These are phyloP conservation scores for Microcyclosporella mali DNA, from an alignment of 2,329 filamentous ascomycete genomes.

Conservation along the genomic window DNA sequence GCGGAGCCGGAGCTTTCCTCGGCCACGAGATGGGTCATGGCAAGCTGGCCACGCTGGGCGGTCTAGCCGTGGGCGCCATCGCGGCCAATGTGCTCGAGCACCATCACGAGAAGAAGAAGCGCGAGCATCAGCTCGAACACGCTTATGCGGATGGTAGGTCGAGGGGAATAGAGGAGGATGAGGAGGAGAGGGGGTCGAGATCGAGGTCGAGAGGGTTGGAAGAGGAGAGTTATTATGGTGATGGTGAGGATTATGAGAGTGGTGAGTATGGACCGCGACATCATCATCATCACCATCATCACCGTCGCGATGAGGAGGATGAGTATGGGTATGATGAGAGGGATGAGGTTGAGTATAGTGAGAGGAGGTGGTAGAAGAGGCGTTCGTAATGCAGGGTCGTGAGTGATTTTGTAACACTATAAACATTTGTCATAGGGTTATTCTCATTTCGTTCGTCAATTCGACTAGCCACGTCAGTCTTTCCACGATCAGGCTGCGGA, in stretches of 20 bases:
- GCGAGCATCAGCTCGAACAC: not conserved
- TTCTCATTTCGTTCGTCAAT: too few species aligned
- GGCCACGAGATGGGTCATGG: constrained; percentile 6
- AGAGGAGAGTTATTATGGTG: not conserved
- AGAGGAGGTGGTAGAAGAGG: too few species aligned
- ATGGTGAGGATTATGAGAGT: constrained; percentile 4
- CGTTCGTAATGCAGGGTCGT: too few species aligned
- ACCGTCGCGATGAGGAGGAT: constrained; percentile 2
- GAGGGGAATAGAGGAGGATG: not conserved
- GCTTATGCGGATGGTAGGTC: constrained; percentile 2
- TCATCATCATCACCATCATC: constrained; percentile 8
- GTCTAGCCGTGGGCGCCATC: constrained; percentile 3
- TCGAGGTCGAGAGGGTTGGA: not conserved
- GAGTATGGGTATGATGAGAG: constrained; percentile 3
- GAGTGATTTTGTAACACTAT: too few species aligned
- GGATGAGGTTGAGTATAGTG: constrained; percentile 1
- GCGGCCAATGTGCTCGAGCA: constrained; percentile 4
- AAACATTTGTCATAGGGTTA: too few species aligned
- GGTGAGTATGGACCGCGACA: constrained; percentile 2
- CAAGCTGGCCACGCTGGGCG: constrained; percentile 3
- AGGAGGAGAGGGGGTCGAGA: not conserved
- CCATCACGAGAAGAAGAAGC: constrained; percentile 9
- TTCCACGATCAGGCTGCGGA: too few species aligned
- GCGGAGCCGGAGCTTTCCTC: constrained; percentile 5
- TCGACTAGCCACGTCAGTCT: too few species aligned